Evolutionary conservation across 257 asterid species (phyloP).

Genomic region (Petunia secreta): DNA sequence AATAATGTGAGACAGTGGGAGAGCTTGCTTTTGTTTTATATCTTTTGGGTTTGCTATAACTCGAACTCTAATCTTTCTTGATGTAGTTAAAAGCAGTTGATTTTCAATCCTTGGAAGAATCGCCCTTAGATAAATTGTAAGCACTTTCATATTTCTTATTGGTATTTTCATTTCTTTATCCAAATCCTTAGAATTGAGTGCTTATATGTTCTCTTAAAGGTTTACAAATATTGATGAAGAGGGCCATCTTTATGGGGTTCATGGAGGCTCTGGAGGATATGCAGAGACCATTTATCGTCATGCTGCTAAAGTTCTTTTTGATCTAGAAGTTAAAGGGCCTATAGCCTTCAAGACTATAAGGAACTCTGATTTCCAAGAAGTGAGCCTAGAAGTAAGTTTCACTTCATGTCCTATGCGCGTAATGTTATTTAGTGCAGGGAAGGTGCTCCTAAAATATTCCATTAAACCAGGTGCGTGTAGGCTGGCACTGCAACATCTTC

Average conservation of each 20-base stretch:
- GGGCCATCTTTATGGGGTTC: constrained; percentile 72
- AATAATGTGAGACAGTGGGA: constrained; percentile 12
- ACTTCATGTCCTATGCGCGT: constrained; percentile 14
- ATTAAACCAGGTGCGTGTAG: constrained; percentile 1
- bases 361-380: constrained; percentile 90
- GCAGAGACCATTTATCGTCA: constrained; percentile 82
- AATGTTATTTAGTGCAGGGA: not conserved
- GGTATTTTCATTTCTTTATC: constrained; percentile 21
- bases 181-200: constrained; percentile 25
- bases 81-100: constrained; percentile 78
- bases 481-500: not conserved
- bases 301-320: constrained; percentile 72
- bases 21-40: not conserved
- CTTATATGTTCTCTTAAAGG: constrained; percentile 42
- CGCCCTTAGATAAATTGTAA: constrained; percentile 87
- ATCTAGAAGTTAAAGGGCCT: constrained; percentile 69
- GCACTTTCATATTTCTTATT: constrained; percentile 22
- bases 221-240: constrained; percentile 73
- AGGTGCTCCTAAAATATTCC: constrained; percentile 17
- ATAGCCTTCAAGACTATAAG: constrained; percentile 71
- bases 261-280: constrained; percentile 96
- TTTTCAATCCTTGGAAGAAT: constrained; percentile 73
- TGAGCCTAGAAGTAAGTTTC: constrained; percentile 76
- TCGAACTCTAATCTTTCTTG: constrained; percentile 16
- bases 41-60: constrained; percentile 3